phyloP scores from a whole-genome alignment of 176 grass and related monocot genomes.

The Guadua angustifolia region DNA sequence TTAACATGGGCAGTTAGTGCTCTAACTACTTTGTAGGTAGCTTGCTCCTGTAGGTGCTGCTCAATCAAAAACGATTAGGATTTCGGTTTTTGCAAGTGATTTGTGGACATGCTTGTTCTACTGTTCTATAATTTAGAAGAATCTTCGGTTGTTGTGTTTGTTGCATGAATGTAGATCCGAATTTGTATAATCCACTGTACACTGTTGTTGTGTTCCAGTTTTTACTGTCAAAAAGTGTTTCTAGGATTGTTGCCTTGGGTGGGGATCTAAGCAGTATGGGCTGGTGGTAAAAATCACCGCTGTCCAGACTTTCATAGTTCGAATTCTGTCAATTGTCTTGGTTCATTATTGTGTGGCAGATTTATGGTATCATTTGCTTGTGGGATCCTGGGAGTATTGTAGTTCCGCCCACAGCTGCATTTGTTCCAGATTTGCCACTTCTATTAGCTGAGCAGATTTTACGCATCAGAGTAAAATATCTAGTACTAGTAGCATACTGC shows the following conservation, averaged over 20 bases:
- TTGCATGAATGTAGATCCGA: neutral
- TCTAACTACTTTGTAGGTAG: constrained; percentile 33
- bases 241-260: neutral
- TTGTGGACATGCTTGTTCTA: constrained; percentile 35
- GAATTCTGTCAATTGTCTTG: neutral
- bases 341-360: neutral
- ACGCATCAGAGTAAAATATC: too few species aligned
- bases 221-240: neutral
- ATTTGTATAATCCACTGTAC: neutral
- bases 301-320: neutral
- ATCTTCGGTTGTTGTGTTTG: neutral
- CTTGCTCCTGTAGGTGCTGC: constrained; percentile 28
- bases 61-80: neutral
- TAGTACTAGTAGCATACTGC: too few species aligned
- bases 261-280: neutral
- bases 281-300: neutral
- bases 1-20: constrained; percentile 1
- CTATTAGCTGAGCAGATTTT: too few species aligned
- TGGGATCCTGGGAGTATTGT: neutral
- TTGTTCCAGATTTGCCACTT: too few species aligned
- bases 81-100: constrained; percentile 9
- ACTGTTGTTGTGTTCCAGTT: too few species aligned
- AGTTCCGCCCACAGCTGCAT: too few species aligned
- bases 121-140: constrained; percentile 17
- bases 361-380: neutral